Evolutionary conservation across 1,284 basidiomycete species (phyloP), one percentile per base, ranked within the genome.

Genomic region (Bjerkandera adusta): DNA sequence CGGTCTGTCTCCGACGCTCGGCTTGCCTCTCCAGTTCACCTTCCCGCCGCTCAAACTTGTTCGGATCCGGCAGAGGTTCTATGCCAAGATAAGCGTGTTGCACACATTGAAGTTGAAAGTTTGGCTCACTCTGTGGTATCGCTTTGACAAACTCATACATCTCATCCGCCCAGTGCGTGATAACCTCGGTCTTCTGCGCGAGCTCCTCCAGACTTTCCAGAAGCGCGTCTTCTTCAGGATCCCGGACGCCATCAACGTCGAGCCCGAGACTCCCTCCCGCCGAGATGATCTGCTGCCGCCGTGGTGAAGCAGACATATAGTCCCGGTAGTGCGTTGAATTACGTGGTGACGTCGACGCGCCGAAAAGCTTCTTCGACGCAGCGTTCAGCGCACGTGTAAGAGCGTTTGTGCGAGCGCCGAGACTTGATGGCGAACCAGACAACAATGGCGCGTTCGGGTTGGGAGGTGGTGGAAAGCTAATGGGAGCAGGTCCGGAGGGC

Each of bases 141-240:
- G 81, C 81, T 66, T 82, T 90, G 37, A 89, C 82, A 65, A 81
- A 83, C 45, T 90, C 83, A 52, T 96, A 87, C 79, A 94, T 91
- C 64, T 88, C 83, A 66, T 98, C 95, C 27, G 91, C 96, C 79
- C 95, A 95, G 54, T 91, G 87, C 43, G 89, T 89, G 45, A 98
- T 70, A 29, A 96, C 92, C 53, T 91, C 89, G 20, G 95, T 94
- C 76, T 98, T 98, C 73, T 97, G 92, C 8, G 93, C 95, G 0
- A 94, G 68, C 53, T 96, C 90, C 62, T 97, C 94, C 32, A 98
- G 71, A 16, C 68, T 66, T 2, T 73, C 79, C 8, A 97, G 69
- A 6, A 98, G 67, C 48, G 81, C 81, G 49, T 92, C 89, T 57
- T 97, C 94, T 42, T 86, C 71, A 0, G 89, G 85, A 57, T 95